These are phyloP conservation scores for Cercospora zeina DNA, from an alignment of 2,329 filamentous ascomycete genomes.

Conservation along the genomic window DNA sequence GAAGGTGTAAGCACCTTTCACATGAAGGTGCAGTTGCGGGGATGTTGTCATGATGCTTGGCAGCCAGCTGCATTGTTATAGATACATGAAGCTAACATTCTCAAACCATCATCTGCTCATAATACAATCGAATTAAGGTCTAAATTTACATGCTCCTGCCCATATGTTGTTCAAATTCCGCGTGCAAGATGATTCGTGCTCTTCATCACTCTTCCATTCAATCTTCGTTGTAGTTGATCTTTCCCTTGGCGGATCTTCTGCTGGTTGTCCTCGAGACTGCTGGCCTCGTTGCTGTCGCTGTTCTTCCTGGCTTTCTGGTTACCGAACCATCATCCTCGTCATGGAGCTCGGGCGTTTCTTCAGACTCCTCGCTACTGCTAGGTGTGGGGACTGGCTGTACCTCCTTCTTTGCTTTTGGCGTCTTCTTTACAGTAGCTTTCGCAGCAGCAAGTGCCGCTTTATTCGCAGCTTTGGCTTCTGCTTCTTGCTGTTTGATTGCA, in stretches of 20 bases:
- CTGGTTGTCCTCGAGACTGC: conserved; percentile 20
- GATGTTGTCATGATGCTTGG: background rate
- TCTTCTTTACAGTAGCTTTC: conserved; percentile 4
- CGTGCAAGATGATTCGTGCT: background rate
- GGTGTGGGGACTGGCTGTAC: conserved; percentile 24
- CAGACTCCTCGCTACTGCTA: conserved; percentile 22
- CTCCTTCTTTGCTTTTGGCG: conserved; percentile 24
- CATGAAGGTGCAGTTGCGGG: background rate
- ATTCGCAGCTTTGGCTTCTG: background rate
- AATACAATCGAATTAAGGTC: background rate
- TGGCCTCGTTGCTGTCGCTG: conserved; percentile 13
- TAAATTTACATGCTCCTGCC: background rate
- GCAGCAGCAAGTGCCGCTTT: conserved; percentile 7
- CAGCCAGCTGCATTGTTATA: background rate
- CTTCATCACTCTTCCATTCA: conserved; percentile 8
- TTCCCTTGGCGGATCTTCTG: conserved; percentile 25
- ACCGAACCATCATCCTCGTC: conserved; percentile 16
- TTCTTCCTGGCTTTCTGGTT: background rate
- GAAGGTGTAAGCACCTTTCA: background rate
- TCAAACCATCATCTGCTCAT: background rate
- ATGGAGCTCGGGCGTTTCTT: conserved; percentile 12
- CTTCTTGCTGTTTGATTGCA: conserved; percentile 21
- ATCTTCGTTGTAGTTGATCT: conserved; percentile 28
- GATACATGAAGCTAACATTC: background rate
- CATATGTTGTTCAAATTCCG: background rate